A percentile compares a stretch with the other conserved stretches of the same genome.
Evolutionary conservation across 2,329 filamentous ascomycete genomes (phyloP).

Genomic region (Scedosporium boydii): DNA sequence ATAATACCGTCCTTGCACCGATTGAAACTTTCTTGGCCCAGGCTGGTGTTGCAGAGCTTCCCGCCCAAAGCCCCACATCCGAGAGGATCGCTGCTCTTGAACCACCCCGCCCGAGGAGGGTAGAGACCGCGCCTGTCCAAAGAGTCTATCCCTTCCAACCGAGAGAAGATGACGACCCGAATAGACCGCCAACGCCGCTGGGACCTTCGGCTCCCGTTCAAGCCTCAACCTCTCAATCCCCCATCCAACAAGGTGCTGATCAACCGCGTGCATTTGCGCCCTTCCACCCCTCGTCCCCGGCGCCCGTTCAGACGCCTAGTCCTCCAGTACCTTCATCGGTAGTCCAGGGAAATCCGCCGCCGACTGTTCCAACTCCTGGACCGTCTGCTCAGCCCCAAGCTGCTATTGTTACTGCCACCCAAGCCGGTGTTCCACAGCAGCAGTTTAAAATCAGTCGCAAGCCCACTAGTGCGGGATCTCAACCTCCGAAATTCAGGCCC

Average conservation of each 20-base stretch:
- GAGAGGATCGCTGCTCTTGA: conserved; percentile 13
- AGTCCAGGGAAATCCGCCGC: neutral
- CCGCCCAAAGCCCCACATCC: conserved; percentile 19
- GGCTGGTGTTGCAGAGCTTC: conserved; percentile 26
- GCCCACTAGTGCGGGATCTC: conserved; percentile 2
- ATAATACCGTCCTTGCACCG: conserved; percentile 25
- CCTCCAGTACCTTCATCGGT: neutral
- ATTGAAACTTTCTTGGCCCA: conserved; percentile 16
- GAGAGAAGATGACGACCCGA: conserved; percentile 4
- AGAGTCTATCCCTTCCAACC: conserved; percentile 11
- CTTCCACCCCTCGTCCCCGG: neutral
- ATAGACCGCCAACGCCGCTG: conserved; percentile 4
- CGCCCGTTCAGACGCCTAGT: neutral
- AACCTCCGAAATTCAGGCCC: conserved; percentile 2
- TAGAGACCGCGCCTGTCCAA: conserved; percentile 6
- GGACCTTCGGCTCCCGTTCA: neutral
- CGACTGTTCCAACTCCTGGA: no score
- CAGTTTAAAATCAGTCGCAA: conserved; percentile 4
- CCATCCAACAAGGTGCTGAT: neutral
- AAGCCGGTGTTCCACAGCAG: neutral
- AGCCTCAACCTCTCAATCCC: neutral
- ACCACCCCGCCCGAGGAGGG: conserved; percentile 10
- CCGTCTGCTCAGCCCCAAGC: neutral
- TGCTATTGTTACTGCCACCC: no score
- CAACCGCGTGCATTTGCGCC: neutral